Conservation (phyloP, 371 early-diverging fungal genomes). For the Mucor circinelloides region DNA sequence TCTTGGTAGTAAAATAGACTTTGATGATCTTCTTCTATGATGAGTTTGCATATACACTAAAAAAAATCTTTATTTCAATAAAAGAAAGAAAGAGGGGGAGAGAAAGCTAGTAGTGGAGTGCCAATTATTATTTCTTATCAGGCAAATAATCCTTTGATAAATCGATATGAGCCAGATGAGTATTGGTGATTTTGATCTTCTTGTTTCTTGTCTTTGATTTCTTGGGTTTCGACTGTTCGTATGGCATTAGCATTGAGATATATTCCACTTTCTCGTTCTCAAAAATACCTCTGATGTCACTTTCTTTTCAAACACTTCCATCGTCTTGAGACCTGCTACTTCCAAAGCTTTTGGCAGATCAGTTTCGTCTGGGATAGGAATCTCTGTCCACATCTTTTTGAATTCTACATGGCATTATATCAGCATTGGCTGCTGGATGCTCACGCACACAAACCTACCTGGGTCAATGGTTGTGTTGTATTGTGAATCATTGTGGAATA, state of each 20-base stretch:
- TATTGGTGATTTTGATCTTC: slow-evolving; percentile 85
- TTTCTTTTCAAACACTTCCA: slow-evolving; percentile 75
- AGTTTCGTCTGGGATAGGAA: slow-evolving; percentile 75
- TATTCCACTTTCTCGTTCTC: not conserved
- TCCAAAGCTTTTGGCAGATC: slow-evolving; percentile 74
- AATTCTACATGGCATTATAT: slow-evolving; percentile 53
- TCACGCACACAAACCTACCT: slow-evolving; percentile 33
- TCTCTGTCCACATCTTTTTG: slow-evolving; percentile 74
- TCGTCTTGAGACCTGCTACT: slow-evolving; percentile 74
- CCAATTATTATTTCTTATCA: slow-evolving; percentile 24
- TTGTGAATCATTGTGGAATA: slow-evolving; percentile 72
- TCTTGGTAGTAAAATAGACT: slow-evolving; percentile 18
- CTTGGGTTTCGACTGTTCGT: slow-evolving; percentile 53
- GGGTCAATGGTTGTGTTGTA: slow-evolving; percentile 67
- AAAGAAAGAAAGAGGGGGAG: not conserved
- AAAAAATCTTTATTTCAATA: not conserved
- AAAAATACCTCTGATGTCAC: slow-evolving; percentile 51
- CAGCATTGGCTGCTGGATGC: not conserved
- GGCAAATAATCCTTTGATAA: slow-evolving; percentile 78
- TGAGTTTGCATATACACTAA: slow-evolving; percentile 21
- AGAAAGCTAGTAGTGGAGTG: not conserved
- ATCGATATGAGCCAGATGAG: slow-evolving; percentile 83
- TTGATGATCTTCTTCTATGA: slow-evolving; percentile 26
- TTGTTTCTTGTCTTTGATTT: slow-evolving; percentile 70
- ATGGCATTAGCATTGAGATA: not conserved